Conservation (phyloP, 2,329 filamentous ascomycete species). For the Mycosphaerella sp. region DNA sequence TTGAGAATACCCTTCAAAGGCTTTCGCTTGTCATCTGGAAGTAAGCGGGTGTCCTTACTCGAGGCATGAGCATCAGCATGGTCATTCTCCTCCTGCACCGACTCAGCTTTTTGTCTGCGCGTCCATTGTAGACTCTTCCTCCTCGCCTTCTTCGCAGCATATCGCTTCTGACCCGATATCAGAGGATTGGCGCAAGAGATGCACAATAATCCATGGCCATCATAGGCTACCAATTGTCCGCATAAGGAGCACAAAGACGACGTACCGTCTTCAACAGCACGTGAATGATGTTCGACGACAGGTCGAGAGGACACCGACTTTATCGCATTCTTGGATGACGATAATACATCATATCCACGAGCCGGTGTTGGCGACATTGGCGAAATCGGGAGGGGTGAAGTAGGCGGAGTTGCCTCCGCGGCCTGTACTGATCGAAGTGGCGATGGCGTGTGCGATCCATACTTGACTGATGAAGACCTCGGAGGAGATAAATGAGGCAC, state of each 20-base stretch:
- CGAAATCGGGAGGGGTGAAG: not conserved
- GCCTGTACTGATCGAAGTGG: slow-evolving; percentile 1
- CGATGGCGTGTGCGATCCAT: slow-evolving; percentile 6
- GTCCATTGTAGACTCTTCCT: not conserved
- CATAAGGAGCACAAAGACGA: not conserved
- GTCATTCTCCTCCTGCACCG: no score
- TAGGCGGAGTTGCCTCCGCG: not conserved
- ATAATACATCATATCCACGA: not conserved
- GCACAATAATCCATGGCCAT: not conserved
- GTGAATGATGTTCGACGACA: not conserved
- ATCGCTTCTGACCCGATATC: not conserved
- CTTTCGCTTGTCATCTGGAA: no score
- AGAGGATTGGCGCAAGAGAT: slow-evolving; percentile 6
- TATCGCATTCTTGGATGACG: not conserved
- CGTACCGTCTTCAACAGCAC: no score
- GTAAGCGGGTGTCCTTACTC: no score
- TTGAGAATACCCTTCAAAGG: no score
- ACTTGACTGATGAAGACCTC: not conserved
- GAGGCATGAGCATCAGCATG: no score
- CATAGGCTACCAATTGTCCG: not conserved
- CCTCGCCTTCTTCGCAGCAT: not conserved
- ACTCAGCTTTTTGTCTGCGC: not conserved
- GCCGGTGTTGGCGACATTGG: not conserved
- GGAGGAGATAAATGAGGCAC: not conserved
- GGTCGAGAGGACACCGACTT: not conserved